These are phyloP conservation scores for Chaetomiaceae sp. DNA, from an alignment of 2,329 filamentous ascomycete genomes.

Conservation along the genomic window DNA sequence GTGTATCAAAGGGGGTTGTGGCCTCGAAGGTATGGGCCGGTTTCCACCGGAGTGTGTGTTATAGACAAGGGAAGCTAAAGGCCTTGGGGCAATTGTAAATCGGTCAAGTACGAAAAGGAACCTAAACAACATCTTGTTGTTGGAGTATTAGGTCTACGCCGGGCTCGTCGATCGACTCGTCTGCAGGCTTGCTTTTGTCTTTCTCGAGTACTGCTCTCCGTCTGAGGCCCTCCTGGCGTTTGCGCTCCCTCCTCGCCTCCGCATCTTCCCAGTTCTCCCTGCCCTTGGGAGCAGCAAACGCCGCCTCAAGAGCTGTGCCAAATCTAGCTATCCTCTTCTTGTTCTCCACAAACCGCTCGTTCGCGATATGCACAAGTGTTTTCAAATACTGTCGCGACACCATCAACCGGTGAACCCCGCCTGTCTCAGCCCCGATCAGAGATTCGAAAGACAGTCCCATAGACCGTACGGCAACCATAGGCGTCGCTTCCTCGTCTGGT, in stretches of 20 bases:
- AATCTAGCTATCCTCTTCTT: constrained; percentile 64
- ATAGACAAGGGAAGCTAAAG: constrained; percentile 8
- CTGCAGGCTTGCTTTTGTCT: background rate
- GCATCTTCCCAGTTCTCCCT: constrained; percentile 52
- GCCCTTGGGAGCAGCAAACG: constrained; percentile 30
- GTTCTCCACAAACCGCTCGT: constrained; percentile 71
- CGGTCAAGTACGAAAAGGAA: background rate
- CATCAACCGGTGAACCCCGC: constrained; percentile 40
- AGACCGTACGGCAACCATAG: constrained; percentile 81
- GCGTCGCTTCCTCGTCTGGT: constrained; percentile 41
- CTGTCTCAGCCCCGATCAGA: constrained; percentile 59
- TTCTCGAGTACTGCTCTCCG: constrained; percentile 42
- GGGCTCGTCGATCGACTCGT: background rate
- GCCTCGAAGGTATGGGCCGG: background rate
- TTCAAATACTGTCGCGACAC: constrained; percentile 65
- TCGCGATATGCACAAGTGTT: constrained; percentile 64
- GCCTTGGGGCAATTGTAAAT: background rate
- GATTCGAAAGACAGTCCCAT: constrained; percentile 79
- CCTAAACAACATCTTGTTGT: constrained; percentile 11
- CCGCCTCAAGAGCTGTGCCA: constrained; percentile 43
- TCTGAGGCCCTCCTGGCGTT: constrained; percentile 54
- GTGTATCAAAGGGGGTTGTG: constrained; percentile 8
- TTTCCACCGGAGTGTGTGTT: background rate
- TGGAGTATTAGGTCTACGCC: constrained; percentile 9
- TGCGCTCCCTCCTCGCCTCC: constrained; percentile 48